phyloP scores from a whole-genome alignment of 2,329 filamentous ascomycete genomes.

The Aspergillus sp. region DNA sequence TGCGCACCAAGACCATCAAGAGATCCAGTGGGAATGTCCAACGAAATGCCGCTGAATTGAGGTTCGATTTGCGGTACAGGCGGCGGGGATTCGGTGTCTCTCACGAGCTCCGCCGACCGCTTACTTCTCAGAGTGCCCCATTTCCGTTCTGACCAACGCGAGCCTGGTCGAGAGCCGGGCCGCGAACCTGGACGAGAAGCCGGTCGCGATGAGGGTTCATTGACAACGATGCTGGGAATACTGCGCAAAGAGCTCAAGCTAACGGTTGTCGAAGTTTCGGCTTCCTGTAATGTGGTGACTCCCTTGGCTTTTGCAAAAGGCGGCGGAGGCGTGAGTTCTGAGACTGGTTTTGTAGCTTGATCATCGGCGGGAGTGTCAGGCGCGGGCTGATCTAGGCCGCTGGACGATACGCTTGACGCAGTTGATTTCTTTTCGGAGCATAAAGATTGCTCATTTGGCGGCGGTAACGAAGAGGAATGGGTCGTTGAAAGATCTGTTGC shows the following conservation, averaged over 20 bases:
- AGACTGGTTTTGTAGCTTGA: constrained; percentile 18
- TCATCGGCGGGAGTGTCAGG: constrained; percentile 20
- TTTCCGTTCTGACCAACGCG: constrained; percentile 50
- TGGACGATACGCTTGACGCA: constrained; percentile 31
- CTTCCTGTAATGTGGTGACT: constrained; percentile 25
- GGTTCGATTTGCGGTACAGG: constrained; percentile 39
- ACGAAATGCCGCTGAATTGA: constrained; percentile 55
- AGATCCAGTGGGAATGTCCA: constrained; percentile 59
- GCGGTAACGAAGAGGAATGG: constrained; percentile 35
- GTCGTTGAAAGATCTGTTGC: constrained; percentile 29
- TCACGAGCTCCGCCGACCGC: constrained; percentile 39
- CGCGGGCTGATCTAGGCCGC: constrained; percentile 15
- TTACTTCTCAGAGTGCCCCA: constrained; percentile 43
- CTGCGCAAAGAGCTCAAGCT: constrained; percentile 39
- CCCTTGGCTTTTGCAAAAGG: constrained; percentile 20
- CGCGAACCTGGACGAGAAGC: constrained; percentile 42
- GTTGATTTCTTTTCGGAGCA: constrained; percentile 31
- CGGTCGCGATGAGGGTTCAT: constrained; percentile 38
- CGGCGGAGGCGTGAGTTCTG: constrained; percentile 16
- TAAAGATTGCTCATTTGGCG: constrained; percentile 28
- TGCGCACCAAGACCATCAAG: constrained; percentile 58
- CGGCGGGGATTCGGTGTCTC: constrained; percentile 36
- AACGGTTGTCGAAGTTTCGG: constrained; percentile 28
- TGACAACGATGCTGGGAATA: constrained; percentile 47
- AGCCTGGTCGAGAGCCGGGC: constrained; percentile 47